Evolutionary conservation across 225 moss, liverwort and hornwort species (phyloP), one percentile per base, ranked within the genome.

Genomic region (Anthoceros angustus): DNA sequence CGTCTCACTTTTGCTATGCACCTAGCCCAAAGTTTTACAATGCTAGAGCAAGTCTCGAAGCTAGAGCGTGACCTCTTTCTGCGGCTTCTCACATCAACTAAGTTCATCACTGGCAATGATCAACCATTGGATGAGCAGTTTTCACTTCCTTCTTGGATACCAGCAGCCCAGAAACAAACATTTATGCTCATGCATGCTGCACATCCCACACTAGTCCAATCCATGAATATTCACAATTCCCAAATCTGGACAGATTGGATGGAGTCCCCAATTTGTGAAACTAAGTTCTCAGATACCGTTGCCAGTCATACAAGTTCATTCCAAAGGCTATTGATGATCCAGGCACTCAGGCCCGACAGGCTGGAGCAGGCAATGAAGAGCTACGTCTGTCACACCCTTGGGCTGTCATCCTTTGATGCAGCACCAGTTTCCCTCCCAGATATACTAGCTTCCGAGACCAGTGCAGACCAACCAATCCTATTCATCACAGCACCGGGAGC

Each of bases 401-500:
- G 61, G 40, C 73, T 77, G 3, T 23, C 63, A 23, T 43, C 55
- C 12, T 77, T 73, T 65, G 41, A 42, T 43, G 60, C 23, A 38
- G 66, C 77, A 61, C 42, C 77, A 9, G 9, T 65, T 6, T 55
- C 61, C 1, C 70, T 77, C 5, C 43, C 32, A 4, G 61, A 68
- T 32, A 43, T 73, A 21, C 38, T 63, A 9, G 66, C 49, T 11
- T 24, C 66, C 18, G 77, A 73, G 42, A 77, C 55, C 49, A 32
- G 21, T 18, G 25, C 69, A 63, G 40, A 26, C 12, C 39, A 41
- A 20, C 77, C 73, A 3, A 39, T 77, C 42, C 39, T 77, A 40
- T 71, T 77, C 67, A 73, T 77, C 70, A 73, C 73, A 40, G 48
- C 70, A 24, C 49, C 73, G 43, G 77, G 77, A 25, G 70, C 73